Conservation (phyloP, 441 rosid species). For the Aquilaria agallochum region DNA sequence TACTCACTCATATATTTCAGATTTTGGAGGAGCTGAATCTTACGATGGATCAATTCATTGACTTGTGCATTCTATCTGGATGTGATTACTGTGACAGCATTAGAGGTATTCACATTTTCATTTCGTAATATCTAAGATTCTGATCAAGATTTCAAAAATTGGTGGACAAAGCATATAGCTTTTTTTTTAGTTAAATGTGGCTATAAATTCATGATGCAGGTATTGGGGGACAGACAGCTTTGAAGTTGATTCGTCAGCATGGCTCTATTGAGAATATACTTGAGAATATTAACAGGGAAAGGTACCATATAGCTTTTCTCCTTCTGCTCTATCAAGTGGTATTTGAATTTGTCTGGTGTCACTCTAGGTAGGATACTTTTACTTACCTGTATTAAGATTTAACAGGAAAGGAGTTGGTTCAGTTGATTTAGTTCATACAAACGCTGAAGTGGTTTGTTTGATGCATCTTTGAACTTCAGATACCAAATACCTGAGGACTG, state of each 20-base stretch:
- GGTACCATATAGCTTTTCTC: conserved; percentile 27
- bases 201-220: conserved; percentile 41
- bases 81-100: conserved; percentile 98
- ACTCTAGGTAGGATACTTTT: neutral
- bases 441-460: neutral
- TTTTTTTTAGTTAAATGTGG: neutral
- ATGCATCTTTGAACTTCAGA: conserved; percentile 26
- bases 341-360: neutral
- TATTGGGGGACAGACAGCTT: conserved; percentile 87
- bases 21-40: conserved; percentile 84
- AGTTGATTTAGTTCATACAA: too few species aligned
- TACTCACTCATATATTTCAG: conserved; percentile 29
- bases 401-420: too few species aligned
- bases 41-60: conserved; percentile 95
- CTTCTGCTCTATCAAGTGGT: conserved; percentile 1
- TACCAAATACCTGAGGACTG: conserved; percentile 86
- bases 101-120: conserved; percentile 51
- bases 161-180: neutral
- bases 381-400: too few species aligned
- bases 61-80: conserved; percentile 95
- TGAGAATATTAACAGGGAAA: conserved; percentile 83
- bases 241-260: conserved; percentile 95
- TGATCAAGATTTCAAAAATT: neutral
- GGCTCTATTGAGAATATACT: conserved; percentile 83
- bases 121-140: conserved; percentile 1